Percentiles rank a stretch among this genome's conserved stretches.
phyloP scores from a whole-genome alignment of 2,329 filamentous ascomycete genomes.

The Venturia effusa region DNA sequence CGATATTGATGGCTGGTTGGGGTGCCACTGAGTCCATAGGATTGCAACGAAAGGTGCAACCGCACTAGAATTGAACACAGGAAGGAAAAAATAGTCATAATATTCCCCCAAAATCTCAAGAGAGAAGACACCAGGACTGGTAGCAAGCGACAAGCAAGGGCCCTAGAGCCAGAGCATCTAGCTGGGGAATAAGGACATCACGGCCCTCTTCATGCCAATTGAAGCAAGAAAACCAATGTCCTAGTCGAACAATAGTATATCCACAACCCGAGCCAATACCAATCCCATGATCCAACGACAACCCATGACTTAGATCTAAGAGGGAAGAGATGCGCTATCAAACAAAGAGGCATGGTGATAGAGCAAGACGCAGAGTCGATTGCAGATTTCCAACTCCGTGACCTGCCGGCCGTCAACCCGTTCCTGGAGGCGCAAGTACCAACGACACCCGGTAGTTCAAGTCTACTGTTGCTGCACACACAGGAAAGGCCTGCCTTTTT shows the following conservation, averaged over 20 bases:
- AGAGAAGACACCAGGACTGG: background rate
- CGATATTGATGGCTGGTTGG: too few relatives aligned
- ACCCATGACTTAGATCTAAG: background rate
- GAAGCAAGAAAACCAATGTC: background rate
- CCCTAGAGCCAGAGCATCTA: background rate
- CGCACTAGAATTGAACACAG: background rate
- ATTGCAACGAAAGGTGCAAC: too few relatives aligned
- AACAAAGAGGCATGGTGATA: background rate
- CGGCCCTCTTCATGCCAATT: background rate
- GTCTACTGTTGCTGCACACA: background rate
- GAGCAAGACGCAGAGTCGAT: background rate
- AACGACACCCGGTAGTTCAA: background rate
- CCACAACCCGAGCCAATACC: background rate
- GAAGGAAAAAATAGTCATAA: background rate
- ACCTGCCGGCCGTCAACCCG: background rate
- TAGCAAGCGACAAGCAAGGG: background rate
- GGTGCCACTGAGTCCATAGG: too few relatives aligned
- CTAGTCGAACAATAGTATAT: background rate
- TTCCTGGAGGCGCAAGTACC: background rate
- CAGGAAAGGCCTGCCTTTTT: background rate
- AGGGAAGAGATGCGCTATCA: background rate
- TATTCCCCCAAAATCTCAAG: background rate
- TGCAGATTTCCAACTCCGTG: background rate
- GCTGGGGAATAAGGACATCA: background rate
- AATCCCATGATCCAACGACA: background rate